Evolutionary conservation across 73 alveolate genomes (phyloP).

Genomic region (Tetrahymena borealis): DNA sequence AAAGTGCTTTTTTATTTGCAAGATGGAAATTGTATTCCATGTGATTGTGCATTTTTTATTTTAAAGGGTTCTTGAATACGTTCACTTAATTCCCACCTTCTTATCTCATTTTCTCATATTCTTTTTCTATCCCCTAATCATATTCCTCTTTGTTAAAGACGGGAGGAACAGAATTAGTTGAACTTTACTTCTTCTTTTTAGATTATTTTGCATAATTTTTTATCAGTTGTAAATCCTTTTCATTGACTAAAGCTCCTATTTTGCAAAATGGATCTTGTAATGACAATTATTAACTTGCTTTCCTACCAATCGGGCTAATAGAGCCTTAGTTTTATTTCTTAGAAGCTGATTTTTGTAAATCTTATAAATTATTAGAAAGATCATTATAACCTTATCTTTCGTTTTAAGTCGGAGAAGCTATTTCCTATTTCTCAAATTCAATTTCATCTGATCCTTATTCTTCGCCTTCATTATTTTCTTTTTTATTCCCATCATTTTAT

Average conservation of each 20-base stretch:
- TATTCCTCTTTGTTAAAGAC: neutral
- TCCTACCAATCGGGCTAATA: neutral
- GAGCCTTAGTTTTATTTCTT: neutral
- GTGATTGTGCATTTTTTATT: slow-evolving; percentile 47
- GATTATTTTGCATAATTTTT: neutral
- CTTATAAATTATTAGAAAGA: neutral
- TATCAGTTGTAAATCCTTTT: neutral
- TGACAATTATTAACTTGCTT: neutral
- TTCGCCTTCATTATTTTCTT: too few relatives aligned
- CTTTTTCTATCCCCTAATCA: neutral
- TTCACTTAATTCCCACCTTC: slow-evolving; percentile 2
- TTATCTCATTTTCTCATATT: neutral
- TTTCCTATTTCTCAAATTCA: too few relatives aligned
- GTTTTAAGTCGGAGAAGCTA: too few relatives aligned
- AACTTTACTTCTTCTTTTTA: neutral
- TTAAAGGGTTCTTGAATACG: neutral
- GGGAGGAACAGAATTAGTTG: neutral
- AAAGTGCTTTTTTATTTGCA: slow-evolving; percentile 76
- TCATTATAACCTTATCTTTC: neutral
- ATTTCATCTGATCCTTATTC: too few relatives aligned
- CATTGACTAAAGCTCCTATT: neutral
- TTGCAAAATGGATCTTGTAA: neutral
- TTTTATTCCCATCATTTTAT: too few relatives aligned
- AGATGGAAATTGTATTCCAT: slow-evolving; percentile 67
- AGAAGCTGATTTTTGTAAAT: neutral